These are phyloP conservation scores for Cyathus olla DNA, from an alignment of 1,284 basidiomycete genomes.

Conservation along the genomic window DNA sequence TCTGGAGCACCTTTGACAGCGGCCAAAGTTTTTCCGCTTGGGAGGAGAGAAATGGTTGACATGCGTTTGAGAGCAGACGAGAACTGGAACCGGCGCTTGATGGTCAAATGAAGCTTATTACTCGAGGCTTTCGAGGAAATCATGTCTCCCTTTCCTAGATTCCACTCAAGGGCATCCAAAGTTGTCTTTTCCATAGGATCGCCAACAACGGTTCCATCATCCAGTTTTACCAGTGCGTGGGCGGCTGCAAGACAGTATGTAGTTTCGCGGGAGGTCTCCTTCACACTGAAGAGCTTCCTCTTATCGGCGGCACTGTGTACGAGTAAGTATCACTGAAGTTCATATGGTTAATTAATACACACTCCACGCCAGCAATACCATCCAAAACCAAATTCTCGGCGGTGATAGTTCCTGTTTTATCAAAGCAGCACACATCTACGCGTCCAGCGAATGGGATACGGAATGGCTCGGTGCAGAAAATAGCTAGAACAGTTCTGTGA, in stretches of 20 bases:
- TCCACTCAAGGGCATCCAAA: slow-evolving; percentile 93
- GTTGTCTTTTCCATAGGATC: slow-evolving; percentile 99
- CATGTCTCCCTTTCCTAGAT: slow-evolving; percentile 81
- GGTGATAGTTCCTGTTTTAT: slow-evolving; percentile 98
- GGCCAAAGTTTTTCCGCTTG: slow-evolving; percentile 67
- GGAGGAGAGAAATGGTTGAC: slow-evolving; percentile 87
- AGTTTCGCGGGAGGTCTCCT: slow-evolving; percentile 82
- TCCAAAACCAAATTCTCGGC: slow-evolving; percentile 95
- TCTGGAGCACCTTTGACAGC: slow-evolving; percentile 97
- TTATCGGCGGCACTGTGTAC: slow-evolving; percentile 63
- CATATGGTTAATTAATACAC: slow-evolving; percentile 36
- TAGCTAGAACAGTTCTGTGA: slow-evolving; percentile 63
- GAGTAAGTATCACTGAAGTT: neutral
- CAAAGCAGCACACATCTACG: slow-evolving; percentile 97
- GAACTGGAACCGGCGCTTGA: slow-evolving; percentile 95
- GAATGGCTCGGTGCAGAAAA: slow-evolving; percentile 98
- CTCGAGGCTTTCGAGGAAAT: slow-evolving; percentile 68
- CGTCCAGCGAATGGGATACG: slow-evolving; percentile 93
- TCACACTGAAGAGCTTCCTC: slow-evolving; percentile 82
- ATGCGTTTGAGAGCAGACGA: slow-evolving; percentile 96
- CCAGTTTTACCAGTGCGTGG: slow-evolving; percentile 94
- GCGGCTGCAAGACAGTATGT: slow-evolving; percentile 93
- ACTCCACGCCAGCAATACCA: slow-evolving; percentile 91
- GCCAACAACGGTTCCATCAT: slow-evolving; percentile 94
- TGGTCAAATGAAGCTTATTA: slow-evolving; percentile 71